phyloP scores from a whole-genome alignment of 495 filamentous ascomycete genomes.

The Aspergillus affinis region DNA sequence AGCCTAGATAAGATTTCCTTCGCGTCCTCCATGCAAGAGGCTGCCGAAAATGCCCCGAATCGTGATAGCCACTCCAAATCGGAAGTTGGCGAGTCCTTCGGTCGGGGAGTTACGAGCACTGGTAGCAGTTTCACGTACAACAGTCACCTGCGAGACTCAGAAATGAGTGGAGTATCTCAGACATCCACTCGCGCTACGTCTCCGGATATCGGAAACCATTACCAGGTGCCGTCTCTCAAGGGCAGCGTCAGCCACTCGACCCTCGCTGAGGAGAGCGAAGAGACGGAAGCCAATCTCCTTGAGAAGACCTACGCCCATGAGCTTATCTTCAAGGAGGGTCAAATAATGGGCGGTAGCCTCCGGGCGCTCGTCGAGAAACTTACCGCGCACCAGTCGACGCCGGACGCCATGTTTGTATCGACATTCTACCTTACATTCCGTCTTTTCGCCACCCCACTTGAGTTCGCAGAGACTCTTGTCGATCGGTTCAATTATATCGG shows the following conservation, averaged over 20 bases:
- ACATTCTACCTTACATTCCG: slow-evolving; percentile 98
- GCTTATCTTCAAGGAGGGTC: slow-evolving; percentile 89
- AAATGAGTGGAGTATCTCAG: slow-evolving; percentile 75
- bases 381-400: slow-evolving; percentile 89
- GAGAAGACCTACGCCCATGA: slow-evolving; percentile 89
- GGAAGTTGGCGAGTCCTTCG: slow-evolving; percentile 38
- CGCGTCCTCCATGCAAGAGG: slow-evolving; percentile 27
- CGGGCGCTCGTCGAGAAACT: slow-evolving; percentile 90
- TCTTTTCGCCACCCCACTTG: slow-evolving; percentile 79
- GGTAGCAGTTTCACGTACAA: slow-evolving; percentile 73
- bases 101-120: slow-evolving; percentile 49
- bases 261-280: slow-evolving; percentile 70
- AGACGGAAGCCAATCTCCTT: slow-evolving; percentile 75
- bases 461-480: slow-evolving; percentile 78
- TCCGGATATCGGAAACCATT: slow-evolving; percentile 60
- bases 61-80: slow-evolving; percentile 36
- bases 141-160: slow-evolving; percentile 74
- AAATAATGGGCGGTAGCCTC: slow-evolving; percentile 89
- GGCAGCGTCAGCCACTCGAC: slow-evolving; percentile 57
- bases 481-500: slow-evolving; percentile 91
- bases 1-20: slow-evolving; percentile 35
- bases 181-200: slow-evolving; percentile 89
- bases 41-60: slow-evolving; percentile 17
- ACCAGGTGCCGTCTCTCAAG: slow-evolving; percentile 51
- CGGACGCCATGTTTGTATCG: slow-evolving; percentile 88